These are phyloP conservation scores for Beauveria medogensis DNA, from an alignment of 2,329 filamentous ascomycete species.

Conservation along the genomic window DNA sequence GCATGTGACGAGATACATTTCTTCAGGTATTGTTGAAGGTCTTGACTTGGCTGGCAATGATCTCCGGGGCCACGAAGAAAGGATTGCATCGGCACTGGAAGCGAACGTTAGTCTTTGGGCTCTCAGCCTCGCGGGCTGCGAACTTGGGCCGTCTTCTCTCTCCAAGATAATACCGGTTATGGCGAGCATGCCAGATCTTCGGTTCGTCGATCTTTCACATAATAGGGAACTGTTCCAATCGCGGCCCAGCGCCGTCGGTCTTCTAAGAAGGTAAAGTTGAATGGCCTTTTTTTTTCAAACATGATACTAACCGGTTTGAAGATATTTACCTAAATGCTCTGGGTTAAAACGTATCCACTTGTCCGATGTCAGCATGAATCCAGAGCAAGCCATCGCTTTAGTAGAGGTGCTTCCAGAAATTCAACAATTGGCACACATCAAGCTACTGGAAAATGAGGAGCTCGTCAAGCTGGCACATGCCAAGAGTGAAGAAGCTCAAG, in stretches of 20 bases:
- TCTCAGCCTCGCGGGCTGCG: conserved; percentile 79
- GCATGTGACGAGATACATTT: conserved; percentile 69
- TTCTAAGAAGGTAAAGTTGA: conserved; percentile 61
- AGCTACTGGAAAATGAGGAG: conserved; percentile 72
- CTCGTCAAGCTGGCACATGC: conserved; percentile 65
- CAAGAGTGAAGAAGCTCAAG: conserved; percentile 69
- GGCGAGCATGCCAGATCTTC: conserved; percentile 60
- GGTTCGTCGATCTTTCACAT: conserved; percentile 87
- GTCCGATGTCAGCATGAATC: conserved; percentile 70
- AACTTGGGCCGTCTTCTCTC: conserved; percentile 64
- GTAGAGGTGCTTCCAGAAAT: conserved; percentile 86
- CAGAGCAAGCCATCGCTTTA: conserved; percentile 83
- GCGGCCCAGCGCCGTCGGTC: conserved; percentile 62
- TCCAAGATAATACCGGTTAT: conserved; percentile 69
- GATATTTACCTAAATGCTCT: conserved; percentile 70
- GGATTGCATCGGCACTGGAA: conserved; percentile 43
- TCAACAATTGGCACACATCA: conserved; percentile 73
- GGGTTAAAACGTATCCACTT: conserved; percentile 79
- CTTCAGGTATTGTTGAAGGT: conserved; percentile 71
- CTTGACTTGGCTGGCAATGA: conserved; percentile 86
- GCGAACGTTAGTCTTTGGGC: conserved; percentile 61
- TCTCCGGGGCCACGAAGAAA: conserved; percentile 45
- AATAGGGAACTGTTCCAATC: conserved; percentile 73
- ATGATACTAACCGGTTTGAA: conserved; percentile 19
- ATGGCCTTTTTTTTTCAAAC: not conserved